Evolutionary conservation across 83 land plant genomes (phyloP), one percentile per base, ranked within the genome.

Genomic region (Picea abies): DNA sequence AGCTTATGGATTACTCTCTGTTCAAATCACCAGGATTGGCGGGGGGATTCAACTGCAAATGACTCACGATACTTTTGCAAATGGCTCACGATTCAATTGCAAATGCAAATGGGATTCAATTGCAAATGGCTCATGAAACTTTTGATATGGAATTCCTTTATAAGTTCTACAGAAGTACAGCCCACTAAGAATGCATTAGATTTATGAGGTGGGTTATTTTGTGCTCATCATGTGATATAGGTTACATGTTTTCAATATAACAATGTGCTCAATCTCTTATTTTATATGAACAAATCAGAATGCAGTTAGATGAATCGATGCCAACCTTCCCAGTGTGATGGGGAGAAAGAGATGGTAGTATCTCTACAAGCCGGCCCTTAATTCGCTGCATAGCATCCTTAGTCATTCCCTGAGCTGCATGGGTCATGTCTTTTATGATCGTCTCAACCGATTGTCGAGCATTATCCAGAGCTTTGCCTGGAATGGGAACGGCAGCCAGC

Each of bases 241-340:
- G 15, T 44, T 8, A 37, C 52, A 72, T 5, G 19, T 56, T n/a
- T 72, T 72, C 23, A 72, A 72, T 41, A 44, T 39, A 22, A 72
- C n/a, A 41, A 72, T 32, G 17, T 14, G 7, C 4, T 32, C 47
- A 69, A 15, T 32, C 37, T 70, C 44, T 70, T 35, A 35, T 70
- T 70, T 70, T 37, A 70, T 37, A 16, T 70, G 73, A 41, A 70
- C 5, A 70, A 76, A n/a, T 17, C 49, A 47, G 5, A 49, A 44
- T 9, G 32, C 29, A 76, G 25, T 25, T 15, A 76, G 32, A 14
- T n/a, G 26, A 65, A 65, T 65, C 20, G 26, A 60, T 47, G 60
- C 37, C n/a, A 71, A 81, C 83, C 79, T 82, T 82, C 64, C 66
- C 78, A 82, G 84, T 73, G 44, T 82, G 79, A 75, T 23, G 23